Percentiles rank a stretch among this genome's conserved stretches.
Evolutionary conservation across 139 green algal species (phyloP).

Genomic region (Chlorella vulgaris): DNA sequence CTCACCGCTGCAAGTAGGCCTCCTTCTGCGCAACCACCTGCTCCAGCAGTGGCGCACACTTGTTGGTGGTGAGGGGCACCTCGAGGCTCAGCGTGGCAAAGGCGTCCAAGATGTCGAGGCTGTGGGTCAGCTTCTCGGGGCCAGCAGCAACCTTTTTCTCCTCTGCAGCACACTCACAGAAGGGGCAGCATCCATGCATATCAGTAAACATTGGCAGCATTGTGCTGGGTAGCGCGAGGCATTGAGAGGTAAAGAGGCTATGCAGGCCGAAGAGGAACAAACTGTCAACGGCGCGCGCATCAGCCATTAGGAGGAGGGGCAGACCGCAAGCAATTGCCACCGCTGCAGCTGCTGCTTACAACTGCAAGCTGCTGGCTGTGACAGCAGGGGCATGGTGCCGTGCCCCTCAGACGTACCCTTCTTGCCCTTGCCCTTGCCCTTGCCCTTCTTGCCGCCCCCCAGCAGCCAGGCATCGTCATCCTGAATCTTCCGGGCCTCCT

Average conservation of each 20-base stretch:
- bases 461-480: constrained; percentile 50
- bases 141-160: constrained; percentile 15
- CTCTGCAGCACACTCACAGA: background rate
- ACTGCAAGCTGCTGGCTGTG: too few relatives aligned
- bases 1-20: constrained; percentile 36
- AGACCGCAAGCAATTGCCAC: background rate
- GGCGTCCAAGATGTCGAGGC: constrained; percentile 48
- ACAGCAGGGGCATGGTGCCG: too few relatives aligned
- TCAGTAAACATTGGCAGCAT: background rate
- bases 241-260: too few relatives aligned
- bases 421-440: constrained; percentile 41
- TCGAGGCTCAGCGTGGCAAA: constrained; percentile 37
- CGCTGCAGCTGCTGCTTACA: too few relatives aligned
- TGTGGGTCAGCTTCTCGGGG: constrained; percentile 40
- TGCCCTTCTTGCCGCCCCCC: constrained; percentile 37
- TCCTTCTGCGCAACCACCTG: constrained; percentile 39
- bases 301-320: background rate
- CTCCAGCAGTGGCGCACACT: constrained; percentile 10
- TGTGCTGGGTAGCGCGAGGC: background rate
- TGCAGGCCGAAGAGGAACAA: too few relatives aligned
- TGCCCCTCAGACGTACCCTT: too few relatives aligned
- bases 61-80: constrained; percentile 23
- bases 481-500: constrained; percentile 8
- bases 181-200: background rate
- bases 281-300: background rate